Evolutionary conservation across 306 rosid genomes (phyloP).

Genomic region (Medicago truncatula): MtrunA17r5.0-ANR NC_053045.1:5026501-5027000

Average conservation of each 20-base stretch:
- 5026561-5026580: conserved; percentile 12
- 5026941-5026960: conserved; percentile 62
- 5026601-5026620: conserved; percentile 46
- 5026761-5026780: conserved; percentile 63
- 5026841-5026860: conserved; percentile 69
- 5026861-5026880: conserved; percentile 63
- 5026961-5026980: conserved; percentile 59
- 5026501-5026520: too few species aligned
- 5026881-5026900: conserved; percentile 71
- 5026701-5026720: conserved; percentile 53
- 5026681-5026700: conserved; percentile 62
- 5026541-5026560: too few species aligned
- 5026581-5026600: conserved; percentile 25
- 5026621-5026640: conserved; percentile 60
- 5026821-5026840: conserved; percentile 69
- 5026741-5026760: conserved; percentile 65
- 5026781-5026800: conserved; percentile 66
- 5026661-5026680: conserved; percentile 52
- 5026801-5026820: conserved; percentile 65
- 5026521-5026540: too few species aligned
- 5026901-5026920: conserved; percentile 67
- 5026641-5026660: conserved; percentile 58
- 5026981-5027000: conserved; percentile 72
- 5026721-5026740: conserved; percentile 64
- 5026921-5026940: conserved; percentile 92